Evolutionary conservation across 108 stramenopile genomes (phyloP), one percentile per base, ranked within the genome.

Genomic region (Conticribra guillardii): DNA sequence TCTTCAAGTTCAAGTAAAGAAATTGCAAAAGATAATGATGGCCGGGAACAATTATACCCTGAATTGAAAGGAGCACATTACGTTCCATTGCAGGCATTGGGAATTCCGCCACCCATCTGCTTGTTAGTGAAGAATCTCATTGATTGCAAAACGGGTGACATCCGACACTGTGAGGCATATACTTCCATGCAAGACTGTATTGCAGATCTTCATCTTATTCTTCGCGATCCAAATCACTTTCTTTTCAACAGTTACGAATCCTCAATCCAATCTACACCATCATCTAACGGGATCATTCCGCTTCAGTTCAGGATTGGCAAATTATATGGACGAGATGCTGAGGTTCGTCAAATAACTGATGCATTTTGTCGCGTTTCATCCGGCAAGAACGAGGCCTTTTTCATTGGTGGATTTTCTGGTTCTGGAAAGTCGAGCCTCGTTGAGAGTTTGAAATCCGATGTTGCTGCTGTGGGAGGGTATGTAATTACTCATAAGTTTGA

Each of bases 401-500:
- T 60, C 24, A 67, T 75, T 67, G 59, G 51, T 23, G 74, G 74
- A 30, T 67, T 27, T 28, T 67, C 65, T 31, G 74, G 74, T 23
- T 67, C 37, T 41, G 66, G 33, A 67, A 67, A 32, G 60, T 9
- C 45, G 21, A 47, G 17, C 9, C 26, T 75, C 17, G 65, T 67
- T 22, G 29, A 75, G 16, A 75, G 66, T 32, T 15, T 77, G 30
- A 62, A 26, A 21, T 55, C 51, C 4, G 33, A 14, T 2, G 68
- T 77, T 34, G 29, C 55, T 31, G 61, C 54, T 15, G 61, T 45
- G 3, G 76, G 69, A 1, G 76, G 76, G 17, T 77, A 59, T 37
- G 61, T 69, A 7, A 27, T 77, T 5, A 58, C 55, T 1, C 56
- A 64, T n/a, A 77, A 77, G 32, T 69, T 62, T 45, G 76, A 77